Base-by-base conservation (phyloP, 2,329 filamentous ascomycete species). In the Lasiodiplodia gonubiensis region DNA sequence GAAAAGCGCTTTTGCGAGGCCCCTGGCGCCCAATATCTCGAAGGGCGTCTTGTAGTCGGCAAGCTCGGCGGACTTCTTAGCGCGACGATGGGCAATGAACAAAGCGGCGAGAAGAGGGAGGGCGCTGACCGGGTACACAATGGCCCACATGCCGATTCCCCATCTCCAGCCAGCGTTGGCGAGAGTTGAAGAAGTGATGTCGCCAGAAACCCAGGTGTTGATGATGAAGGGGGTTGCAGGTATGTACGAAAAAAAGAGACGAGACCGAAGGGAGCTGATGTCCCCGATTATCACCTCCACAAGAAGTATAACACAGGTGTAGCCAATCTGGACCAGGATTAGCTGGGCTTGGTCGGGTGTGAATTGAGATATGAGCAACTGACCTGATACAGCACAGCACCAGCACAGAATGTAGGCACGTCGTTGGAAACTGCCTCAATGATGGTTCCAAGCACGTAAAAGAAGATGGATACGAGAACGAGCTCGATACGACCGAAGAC, bases 251-350 rank as follows among this genome's bases (percentile, higher is more conserved):
- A 89, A 90, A 71, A 90, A 80, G 10, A 90, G 80, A 72, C 89
- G 87, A 12, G 86, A 82, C 16, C 87, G 84, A 7, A 87, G 85
- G 1, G 88, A 90, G 2, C 88, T 89, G 30, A 88, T 82, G 70
- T 91, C 89, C 53, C 84, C 88, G 54, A 90, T 80, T 68, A 91
- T 83, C 71, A 90, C 86, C 75, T 90, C 87, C 25, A 90, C 81
- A 1, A 90, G 80, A 14, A 90, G 78, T 21, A 88, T 80, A 30
- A 89, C 80, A 71, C 83, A 83, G 12, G 88, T 90, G 73, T 88
- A 90, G 59, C 89, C 89, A 49, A 90, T 80, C 64, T 75, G 68
- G 4, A 21, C n/a, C 7, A 51, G 18, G 5, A 57, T 70, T 18
- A 70, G 68, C 35, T 27, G 42, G 6, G 18, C 3, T 25, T 14